Base-by-base conservation (phyloP, 371 early-diverging fungal genomes). In the Mortierella polycephala region DNA sequence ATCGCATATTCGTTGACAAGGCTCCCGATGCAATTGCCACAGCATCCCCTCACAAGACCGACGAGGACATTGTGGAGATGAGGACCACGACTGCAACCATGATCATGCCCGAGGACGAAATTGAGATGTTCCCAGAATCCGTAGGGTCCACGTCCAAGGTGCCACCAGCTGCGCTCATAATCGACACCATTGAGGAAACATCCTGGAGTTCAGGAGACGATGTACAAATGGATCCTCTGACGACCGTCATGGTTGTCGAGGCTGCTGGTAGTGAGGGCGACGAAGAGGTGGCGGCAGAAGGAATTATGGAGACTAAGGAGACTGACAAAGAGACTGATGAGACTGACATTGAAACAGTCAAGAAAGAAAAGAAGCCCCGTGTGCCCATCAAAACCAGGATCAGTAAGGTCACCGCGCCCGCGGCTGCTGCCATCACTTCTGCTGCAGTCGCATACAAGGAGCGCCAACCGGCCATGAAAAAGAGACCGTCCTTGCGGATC, bases 361-460 rank as follows among this genome's bases (percentile, higher is more conserved):
- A 60, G 62, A 60, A 57, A 18, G 49, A 7, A 5, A 54, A 46
- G n/a, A 66, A 55, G 45, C 18, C 47, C 7, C 20, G 46, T 20
- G 66, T 54, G 6, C 51, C 51, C 18, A 45, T 70, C 45, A 51
- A 45, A 58, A 41, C 59, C 44, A 63, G 45, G 14, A 2, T 67
- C 14, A 49, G 52, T 0, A 55, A 16, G 13, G 23, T 54, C 30
- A 51, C 62, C 13, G 30, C 55, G 0, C 18, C 74, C 37, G 21
- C 67, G 3, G 64, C 60, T 0, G 45, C 52, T 18, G 51, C 51
- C 18, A 18, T 51, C 20, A 18, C 50, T 23, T 49, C 59, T 18
- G 46, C 64, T 7, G 52, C 64, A 5, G 53, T 21, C 23, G 52
- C 54, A 0, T 64, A 69, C 58, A 57, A 69, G 18, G 54, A 60